Evolutionary conservation across 75 land plant genomes (phyloP).

Genomic region (Cunninghamia lanceolata): DNA sequence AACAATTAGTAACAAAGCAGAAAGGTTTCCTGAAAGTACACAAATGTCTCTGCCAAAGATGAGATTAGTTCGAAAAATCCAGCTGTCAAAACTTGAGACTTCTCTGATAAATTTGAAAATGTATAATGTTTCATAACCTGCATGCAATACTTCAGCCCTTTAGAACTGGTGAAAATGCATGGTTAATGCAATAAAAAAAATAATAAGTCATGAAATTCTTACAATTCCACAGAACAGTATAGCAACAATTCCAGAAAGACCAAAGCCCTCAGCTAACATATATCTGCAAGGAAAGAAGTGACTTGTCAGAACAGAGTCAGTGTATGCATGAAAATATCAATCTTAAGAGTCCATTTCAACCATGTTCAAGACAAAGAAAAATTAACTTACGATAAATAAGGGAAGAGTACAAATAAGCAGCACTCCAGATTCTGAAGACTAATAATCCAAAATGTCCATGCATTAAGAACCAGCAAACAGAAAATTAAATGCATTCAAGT

Average conservation of each 20-base stretch:
- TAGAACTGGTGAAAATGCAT: neutral
- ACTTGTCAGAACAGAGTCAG: neutral
- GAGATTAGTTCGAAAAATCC: slow-evolving; percentile 93
- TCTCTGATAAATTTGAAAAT: slow-evolving; percentile 85
- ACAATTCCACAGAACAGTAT: slow-evolving; percentile 98
- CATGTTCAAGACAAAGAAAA: neutral
- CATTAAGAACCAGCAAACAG: neutral
- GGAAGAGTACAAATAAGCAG: slow-evolving; percentile 95
- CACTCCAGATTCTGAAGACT: slow-evolving; percentile 98
- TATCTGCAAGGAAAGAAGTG: slow-evolving; percentile 51
- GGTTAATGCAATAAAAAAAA: neutral
- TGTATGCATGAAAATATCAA: neutral
- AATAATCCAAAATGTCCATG: slow-evolving; percentile 14
- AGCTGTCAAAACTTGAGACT: slow-evolving; percentile 81
- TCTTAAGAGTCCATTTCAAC: neutral
- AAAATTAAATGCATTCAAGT: neutral
- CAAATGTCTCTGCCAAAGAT: slow-evolving; percentile 96
- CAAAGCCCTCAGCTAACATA: slow-evolving; percentile 97
- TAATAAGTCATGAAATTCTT: slow-evolving; percentile 28
- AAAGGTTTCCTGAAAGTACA: slow-evolving; percentile 46
- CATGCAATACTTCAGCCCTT: slow-evolving; percentile 12
- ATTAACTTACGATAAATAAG: slow-evolving; percentile 91
- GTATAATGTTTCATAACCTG: slow-evolving; percentile 97
- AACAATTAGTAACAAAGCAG: neutral
- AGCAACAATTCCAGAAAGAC: slow-evolving; percentile 96